Percentiles rank a stretch among this genome's conserved stretches.
Evolutionary conservation across 768 basidiomycete species (phyloP).

Genomic region (Kwoniella dejecticola): DNA sequence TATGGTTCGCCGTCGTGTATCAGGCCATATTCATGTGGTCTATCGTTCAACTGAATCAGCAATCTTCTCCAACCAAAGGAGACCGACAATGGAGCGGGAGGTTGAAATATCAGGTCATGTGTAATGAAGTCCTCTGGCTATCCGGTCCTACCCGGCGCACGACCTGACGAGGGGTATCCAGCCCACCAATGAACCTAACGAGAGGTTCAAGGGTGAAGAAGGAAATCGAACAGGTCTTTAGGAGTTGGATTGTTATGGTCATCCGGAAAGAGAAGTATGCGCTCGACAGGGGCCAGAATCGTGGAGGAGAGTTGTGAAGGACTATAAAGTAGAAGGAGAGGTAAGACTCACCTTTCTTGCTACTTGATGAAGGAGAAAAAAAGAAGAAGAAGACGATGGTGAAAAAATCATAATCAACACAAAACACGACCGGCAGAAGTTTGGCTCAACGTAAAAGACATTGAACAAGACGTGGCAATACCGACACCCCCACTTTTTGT

Average conservation of each 20-base stretch:
- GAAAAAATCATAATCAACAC: no score
- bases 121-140: slow-evolving; percentile 47
- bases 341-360: slow-evolving; percentile 3
- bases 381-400: no score
- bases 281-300: background rate
- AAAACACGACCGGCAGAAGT: no score
- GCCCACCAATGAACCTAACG: slow-evolving; percentile 28
- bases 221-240: slow-evolving; percentile 22
- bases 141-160: slow-evolving; percentile 42
- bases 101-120: slow-evolving; percentile 54
- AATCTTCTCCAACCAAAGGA: no score
- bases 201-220: slow-evolving; percentile 32
- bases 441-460: background rate
- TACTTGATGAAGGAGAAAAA: background rate
- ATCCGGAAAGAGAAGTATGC: slow-evolving; percentile 17
- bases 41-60: background rate
- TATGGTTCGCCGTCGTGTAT: no score
- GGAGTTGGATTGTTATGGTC: slow-evolving; percentile 50
- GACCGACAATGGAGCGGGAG: no score
- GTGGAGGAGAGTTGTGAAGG: slow-evolving; percentile 4
- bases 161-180: background rate
- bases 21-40: no score
- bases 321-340: no score
- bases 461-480: background rate
- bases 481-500: background rate